These are phyloP conservation scores for Globisporangium solare DNA, from an alignment of 352 stramenopile genomes.

Conservation along the genomic window DNA sequence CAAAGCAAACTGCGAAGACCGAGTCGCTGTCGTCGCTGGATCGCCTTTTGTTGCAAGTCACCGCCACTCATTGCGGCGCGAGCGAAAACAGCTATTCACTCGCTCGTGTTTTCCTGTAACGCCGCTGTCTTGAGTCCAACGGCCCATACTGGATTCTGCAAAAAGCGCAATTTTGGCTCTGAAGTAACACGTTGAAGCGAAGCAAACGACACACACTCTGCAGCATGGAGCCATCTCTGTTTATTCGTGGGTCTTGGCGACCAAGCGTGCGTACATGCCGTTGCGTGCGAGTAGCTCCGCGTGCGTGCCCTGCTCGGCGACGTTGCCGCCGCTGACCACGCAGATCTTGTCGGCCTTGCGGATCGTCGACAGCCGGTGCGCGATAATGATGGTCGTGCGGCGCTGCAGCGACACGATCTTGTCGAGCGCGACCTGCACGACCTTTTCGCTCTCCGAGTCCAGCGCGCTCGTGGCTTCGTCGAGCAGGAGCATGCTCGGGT, in stretches of 20 bases:
- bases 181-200: too few species aligned
- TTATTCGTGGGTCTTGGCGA: background rate
- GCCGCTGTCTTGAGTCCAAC: too few species aligned
- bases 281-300: slow-evolving; percentile 7
- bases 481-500: slow-evolving; percentile 25
- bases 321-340: slow-evolving; percentile 10
- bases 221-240: too few species aligned
- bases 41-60: too few species aligned
- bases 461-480: slow-evolving; percentile 83
- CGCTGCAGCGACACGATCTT: slow-evolving; percentile 15
- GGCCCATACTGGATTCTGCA: too few species aligned
- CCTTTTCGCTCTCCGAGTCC: slow-evolving; percentile 33
- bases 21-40: too few species aligned
- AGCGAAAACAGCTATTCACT: background rate
- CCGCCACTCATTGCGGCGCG: too few species aligned
- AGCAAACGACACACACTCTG: too few species aligned
- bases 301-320: slow-evolving; percentile 17
- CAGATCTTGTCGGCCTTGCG: slow-evolving; percentile 21
- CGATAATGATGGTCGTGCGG: slow-evolving; percentile 41
- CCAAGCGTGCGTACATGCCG: slow-evolving; percentile 8
- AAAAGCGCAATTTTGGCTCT: too few species aligned
- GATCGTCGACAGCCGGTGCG: slow-evolving; percentile 19
- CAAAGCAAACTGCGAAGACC: too few species aligned
- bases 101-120: background rate
- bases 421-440: slow-evolving; percentile 27